Evolutionary conservation across 1,139 yeast genomes (phyloP).

Genomic region (Meyerozyma athensensis): DNA sequence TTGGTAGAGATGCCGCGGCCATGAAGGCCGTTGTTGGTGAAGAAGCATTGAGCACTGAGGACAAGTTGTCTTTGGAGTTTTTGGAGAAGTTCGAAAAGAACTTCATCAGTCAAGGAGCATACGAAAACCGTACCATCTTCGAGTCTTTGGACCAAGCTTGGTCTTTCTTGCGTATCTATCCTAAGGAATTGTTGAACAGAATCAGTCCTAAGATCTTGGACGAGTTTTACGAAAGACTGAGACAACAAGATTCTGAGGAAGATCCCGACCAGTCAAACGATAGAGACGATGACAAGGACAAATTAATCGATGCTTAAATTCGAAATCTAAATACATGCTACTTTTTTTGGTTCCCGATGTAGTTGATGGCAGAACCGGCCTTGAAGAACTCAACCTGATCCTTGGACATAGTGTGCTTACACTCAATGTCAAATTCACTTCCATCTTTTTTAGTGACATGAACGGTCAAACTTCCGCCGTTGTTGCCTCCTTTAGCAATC

Average conservation of each 20-base stretch:
- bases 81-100: conserved; percentile 96
- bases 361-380: conserved; percentile 95
- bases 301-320: conserved; percentile 49
- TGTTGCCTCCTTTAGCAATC: conserved; percentile 76
- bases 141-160: conserved; percentile 98
- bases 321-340: conserved; percentile 6
- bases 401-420: conserved; percentile 94
- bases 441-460: conserved; percentile 77
- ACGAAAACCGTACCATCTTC: conserved; percentile 89
- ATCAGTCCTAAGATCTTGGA: conserved; percentile 93
- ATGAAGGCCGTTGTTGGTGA: conserved; percentile 99
- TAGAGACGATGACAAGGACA: conserved; percentile 33
- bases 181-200: conserved; percentile 97
- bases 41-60: conserved; percentile 96
- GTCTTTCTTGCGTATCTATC: conserved; percentile 96
- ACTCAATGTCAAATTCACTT: conserved; percentile 56
- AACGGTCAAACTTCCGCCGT: conserved; percentile 74
- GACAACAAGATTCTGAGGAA: conserved; percentile 49
- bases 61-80: conserved; percentile 92
- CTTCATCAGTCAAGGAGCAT: conserved; percentile 92
- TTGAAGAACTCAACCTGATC: conserved; percentile 95
- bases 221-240: conserved; percentile 90
- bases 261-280: conserved; percentile 29
- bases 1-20: conserved; percentile 99
- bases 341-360: conserved; percentile 58